Conservation (phyloP, 2,329 filamentous ascomycete genomes). For the Nectriaceae sp. region DNA sequence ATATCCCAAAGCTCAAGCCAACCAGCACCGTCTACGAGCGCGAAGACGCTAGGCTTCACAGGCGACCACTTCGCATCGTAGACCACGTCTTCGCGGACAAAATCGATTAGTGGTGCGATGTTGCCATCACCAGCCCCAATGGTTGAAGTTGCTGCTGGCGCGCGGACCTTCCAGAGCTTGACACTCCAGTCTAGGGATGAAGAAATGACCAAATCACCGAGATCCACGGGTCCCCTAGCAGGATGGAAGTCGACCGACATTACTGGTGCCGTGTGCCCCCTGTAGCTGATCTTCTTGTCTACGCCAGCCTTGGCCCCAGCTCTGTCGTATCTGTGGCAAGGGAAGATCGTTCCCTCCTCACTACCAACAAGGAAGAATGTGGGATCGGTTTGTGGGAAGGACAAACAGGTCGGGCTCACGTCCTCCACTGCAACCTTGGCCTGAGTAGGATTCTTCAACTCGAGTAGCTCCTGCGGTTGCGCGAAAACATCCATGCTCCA, state of each 20-base stretch:
- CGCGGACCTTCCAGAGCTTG: slow-evolving; percentile 92
- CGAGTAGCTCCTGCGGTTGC: slow-evolving; percentile 91
- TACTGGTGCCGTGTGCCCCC: slow-evolving; percentile 88
- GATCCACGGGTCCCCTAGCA: slow-evolving; percentile 85
- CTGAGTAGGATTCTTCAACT: slow-evolving; percentile 81
- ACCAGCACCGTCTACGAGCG: slow-evolving; percentile 89
- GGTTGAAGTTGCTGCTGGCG: slow-evolving; percentile 72
- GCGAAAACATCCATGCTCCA: slow-evolving; percentile 99
- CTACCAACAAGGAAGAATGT: slow-evolving; percentile 97
- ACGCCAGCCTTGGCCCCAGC: slow-evolving; percentile 96
- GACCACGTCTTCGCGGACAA: slow-evolving; percentile 92
- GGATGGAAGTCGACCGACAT: slow-evolving; percentile 98
- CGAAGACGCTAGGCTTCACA: slow-evolving; percentile 90
- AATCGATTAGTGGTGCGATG: slow-evolving; percentile 79
- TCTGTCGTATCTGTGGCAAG: slow-evolving; percentile 95
- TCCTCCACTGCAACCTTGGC: slow-evolving; percentile 81
- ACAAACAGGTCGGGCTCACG: slow-evolving; percentile 89
- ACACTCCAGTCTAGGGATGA: slow-evolving; percentile 95
- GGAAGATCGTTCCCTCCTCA: slow-evolving; percentile 94
- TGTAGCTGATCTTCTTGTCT: slow-evolving; percentile 84
- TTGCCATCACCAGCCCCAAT: slow-evolving; percentile 51
- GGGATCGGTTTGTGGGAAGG: slow-evolving; percentile 91
- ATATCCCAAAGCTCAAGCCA: slow-evolving; percentile 95
- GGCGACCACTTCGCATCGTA: slow-evolving; percentile 97
- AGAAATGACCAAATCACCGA: slow-evolving; percentile 91